Evolutionary conservation across 306 rosid species (phyloP).

Genomic region (Dalbergia oliveri): DNA sequence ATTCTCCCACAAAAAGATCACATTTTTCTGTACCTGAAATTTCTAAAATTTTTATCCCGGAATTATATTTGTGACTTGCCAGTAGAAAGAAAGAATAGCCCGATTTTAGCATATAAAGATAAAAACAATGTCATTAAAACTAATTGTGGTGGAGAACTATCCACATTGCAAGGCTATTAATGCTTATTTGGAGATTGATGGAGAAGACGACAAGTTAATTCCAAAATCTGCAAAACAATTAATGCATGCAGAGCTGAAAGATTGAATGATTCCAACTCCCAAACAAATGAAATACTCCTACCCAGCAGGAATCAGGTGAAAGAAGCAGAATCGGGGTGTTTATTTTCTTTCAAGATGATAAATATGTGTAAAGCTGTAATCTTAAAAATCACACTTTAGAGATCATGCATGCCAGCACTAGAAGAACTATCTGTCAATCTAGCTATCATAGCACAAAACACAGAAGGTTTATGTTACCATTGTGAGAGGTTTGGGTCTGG

Average conservation of each 20-base stretch:
- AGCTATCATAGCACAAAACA: background rate
- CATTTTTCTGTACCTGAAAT: constrained; percentile 43
- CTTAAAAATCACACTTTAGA: background rate
- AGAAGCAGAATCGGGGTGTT: background rate
- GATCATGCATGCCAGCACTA: constrained; percentile 6
- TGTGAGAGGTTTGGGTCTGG: constrained; percentile 13
- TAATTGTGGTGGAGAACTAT: background rate
- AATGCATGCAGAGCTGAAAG: background rate
- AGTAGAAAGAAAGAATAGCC: background rate
- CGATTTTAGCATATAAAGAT: background rate
- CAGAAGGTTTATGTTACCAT: constrained; percentile 12
- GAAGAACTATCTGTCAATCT: background rate
- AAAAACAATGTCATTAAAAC: background rate
- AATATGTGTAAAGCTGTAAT: background rate
- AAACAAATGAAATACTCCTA: background rate
- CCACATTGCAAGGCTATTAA: background rate
- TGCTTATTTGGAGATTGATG: background rate
- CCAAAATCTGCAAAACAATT: background rate
- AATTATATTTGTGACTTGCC: background rate
- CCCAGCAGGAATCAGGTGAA: background rate
- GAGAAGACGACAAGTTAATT: constrained; percentile 8
- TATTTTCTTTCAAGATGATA: background rate
- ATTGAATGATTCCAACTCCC: background rate
- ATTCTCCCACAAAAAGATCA: constrained; percentile 81
- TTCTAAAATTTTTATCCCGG: background rate